These are phyloP conservation scores for Vanrija humicola DNA, from an alignment of 1,284 basidiomycete species.

Conservation along the genomic window DNA sequence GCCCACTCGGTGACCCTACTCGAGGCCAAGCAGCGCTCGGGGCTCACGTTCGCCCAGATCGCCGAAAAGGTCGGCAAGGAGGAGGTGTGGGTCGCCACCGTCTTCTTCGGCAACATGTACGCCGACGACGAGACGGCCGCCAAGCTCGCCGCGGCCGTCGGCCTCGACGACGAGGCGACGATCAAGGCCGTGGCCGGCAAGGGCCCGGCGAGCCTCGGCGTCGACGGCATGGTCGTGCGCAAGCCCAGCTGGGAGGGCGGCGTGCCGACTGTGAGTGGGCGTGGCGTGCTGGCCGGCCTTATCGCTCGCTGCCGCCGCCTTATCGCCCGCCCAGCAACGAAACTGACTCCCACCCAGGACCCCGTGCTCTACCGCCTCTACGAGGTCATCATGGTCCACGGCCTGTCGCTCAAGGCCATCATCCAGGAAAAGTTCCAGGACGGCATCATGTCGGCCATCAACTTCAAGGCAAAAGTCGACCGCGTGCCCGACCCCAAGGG, in stretches of 20 bases:
- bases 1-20: slow-evolving; percentile 26
- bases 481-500: slow-evolving; percentile 76
- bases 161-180: slow-evolving; percentile 47
- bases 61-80: slow-evolving; percentile 66
- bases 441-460: slow-evolving; percentile 88
- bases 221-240: slow-evolving; percentile 30
- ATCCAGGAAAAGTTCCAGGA: slow-evolving; percentile 87
- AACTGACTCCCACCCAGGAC: slow-evolving; percentile 50
- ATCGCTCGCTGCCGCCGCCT: too few species aligned
- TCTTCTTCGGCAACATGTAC: slow-evolving; percentile 84
- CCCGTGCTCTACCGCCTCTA: slow-evolving; percentile 80
- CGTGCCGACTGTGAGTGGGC: too few species aligned
- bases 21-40: slow-evolving; percentile 47
- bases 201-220: slow-evolving; percentile 26
- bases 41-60: slow-evolving; percentile 68
- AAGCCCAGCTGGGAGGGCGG: slow-evolving; percentile 35
- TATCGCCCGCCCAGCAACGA: too few species aligned
- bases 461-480: slow-evolving; percentile 68
- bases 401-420: slow-evolving; percentile 59
- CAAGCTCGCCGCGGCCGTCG: slow-evolving; percentile 70
- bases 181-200: slow-evolving; percentile 24
- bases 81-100: slow-evolving; percentile 82
- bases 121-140: slow-evolving; percentile 58
- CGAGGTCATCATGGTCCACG: slow-evolving; percentile 80
- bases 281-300: too few species aligned